A percentile compares a stretch with the other conserved stretches of the same genome.
phyloP scores from a whole-genome alignment of 495 filamentous ascomycete species.

The Umbilicaria muhlenbergii region DNA sequence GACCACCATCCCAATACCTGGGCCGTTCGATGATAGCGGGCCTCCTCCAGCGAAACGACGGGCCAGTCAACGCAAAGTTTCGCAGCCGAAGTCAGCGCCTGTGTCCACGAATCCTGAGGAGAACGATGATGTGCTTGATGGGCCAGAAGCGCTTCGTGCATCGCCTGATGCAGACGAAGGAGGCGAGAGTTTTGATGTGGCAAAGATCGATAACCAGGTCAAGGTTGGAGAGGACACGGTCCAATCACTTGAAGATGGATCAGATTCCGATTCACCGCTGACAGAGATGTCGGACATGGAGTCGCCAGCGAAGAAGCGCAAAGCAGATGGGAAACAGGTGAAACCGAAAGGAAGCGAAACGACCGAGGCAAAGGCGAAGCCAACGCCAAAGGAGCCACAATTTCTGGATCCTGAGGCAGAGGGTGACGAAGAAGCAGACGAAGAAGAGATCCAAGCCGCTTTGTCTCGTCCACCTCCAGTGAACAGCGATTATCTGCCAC shows the following conservation, averaged over 20 bases:
- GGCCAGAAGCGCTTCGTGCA: slow-evolving; percentile 24
- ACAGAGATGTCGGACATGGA: slow-evolving; percentile 13
- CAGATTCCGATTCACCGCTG: slow-evolving; percentile 11
- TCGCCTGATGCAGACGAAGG: slow-evolving; percentile 26
- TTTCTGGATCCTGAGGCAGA: slow-evolving; percentile 19
- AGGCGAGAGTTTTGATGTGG: slow-evolving; percentile 17
- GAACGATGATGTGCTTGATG: slow-evolving; percentile 26
- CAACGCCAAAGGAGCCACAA: slow-evolving; percentile 17
- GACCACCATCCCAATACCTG: slow-evolving; percentile 4
- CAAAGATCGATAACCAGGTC: slow-evolving; percentile 12
- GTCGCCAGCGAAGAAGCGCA: slow-evolving; percentile 6
- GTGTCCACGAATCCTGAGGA: slow-evolving; percentile 24
- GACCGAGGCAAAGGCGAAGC: slow-evolving; percentile 3
- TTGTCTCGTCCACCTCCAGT: slow-evolving; percentile 56
- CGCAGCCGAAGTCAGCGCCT: slow-evolving; percentile 6
- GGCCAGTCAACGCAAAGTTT: slow-evolving; percentile 11
- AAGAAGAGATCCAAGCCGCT: slow-evolving; percentile 25
- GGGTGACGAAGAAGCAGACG: slow-evolving; percentile 27
- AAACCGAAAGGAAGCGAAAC: slow-evolving; percentile 1
- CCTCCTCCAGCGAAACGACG: slow-evolving; percentile 11
- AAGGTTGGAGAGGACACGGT: slow-evolving; percentile 22
- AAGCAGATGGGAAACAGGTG: not conserved
- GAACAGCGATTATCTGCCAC: slow-evolving; percentile 70
- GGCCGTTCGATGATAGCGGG: slow-evolving; percentile 9
- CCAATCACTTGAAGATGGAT: not conserved